These are phyloP conservation scores for Blumeriella jaapii DNA, from an alignment of 2,329 filamentous ascomycete genomes.

Conservation along the genomic window DNA sequence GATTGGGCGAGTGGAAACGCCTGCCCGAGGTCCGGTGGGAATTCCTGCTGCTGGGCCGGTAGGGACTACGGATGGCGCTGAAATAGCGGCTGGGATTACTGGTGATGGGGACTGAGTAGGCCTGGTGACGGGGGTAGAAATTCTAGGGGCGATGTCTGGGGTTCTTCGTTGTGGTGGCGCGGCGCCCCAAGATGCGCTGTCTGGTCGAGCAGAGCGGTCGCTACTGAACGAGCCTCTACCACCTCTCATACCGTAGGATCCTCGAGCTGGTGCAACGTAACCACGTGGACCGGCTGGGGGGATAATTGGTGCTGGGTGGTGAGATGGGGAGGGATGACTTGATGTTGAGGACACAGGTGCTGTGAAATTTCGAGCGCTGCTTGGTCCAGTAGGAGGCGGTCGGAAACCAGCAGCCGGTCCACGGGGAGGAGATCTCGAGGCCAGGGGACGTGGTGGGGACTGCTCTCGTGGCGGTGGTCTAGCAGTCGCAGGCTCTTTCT, in stretches of 20 bases:
- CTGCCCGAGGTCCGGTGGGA: conserved; percentile 25
- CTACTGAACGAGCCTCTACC: conserved; percentile 23
- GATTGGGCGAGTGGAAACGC: conserved; percentile 18
- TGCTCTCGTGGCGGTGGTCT: conserved; percentile 24
- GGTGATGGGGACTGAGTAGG: conserved; percentile 21
- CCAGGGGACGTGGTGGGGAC: conserved; percentile 18
- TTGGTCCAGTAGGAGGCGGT: conserved; percentile 26
- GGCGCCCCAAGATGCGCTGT: conserved; percentile 22
- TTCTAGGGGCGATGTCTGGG: conserved; percentile 14
- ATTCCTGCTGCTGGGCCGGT: conserved; percentile 23
- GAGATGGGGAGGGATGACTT: background rate
- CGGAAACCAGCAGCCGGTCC: conserved; percentile 26
- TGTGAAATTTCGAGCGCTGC: conserved; percentile 22
- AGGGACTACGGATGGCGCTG: conserved; percentile 16
- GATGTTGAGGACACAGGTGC: conserved; percentile 13
- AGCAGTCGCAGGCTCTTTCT: conserved; percentile 23
- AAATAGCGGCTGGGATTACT: conserved; percentile 15
- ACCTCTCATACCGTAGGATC: conserved; percentile 20
- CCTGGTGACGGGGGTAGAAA: conserved; percentile 8
- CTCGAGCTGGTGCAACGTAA: conserved; percentile 21
- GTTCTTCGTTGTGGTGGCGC: conserved; percentile 17
- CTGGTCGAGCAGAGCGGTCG: conserved; percentile 21
- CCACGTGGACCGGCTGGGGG: conserved; percentile 28
- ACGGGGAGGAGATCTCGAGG: conserved; percentile 25
- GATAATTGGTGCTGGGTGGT: conserved; percentile 9